Evolutionary conservation across 2,329 filamentous ascomycete species (phyloP).

Genomic region (Neofusicoccum laricinum): DNA sequence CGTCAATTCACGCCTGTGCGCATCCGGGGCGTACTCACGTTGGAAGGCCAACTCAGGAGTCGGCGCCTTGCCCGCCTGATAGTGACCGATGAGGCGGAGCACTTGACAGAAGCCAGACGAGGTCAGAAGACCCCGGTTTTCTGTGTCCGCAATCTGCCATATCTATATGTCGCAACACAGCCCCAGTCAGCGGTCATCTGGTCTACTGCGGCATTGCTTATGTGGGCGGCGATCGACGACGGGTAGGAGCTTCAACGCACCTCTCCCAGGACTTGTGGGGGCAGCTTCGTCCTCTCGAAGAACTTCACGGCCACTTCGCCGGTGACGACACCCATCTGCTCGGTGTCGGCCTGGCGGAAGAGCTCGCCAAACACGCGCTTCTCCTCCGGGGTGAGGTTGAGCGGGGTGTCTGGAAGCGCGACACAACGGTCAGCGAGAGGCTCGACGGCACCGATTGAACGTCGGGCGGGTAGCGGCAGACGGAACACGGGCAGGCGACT

Average conservation of each 20-base stretch:
- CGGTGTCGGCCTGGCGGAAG: constrained; percentile 88
- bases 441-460: constrained; percentile 22
- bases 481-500: constrained; percentile 16
- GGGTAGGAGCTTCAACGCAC: constrained; percentile 30
- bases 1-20: constrained; percentile 11
- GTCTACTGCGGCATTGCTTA: not conserved
- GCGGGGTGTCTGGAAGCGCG: constrained; percentile 51
- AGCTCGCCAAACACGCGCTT: constrained; percentile 91
- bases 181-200: constrained; percentile 14
- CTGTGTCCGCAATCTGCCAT: constrained; percentile 97
- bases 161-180: constrained; percentile 57
- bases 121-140: constrained; percentile 92
- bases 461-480: not conserved
- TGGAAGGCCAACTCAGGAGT: constrained; percentile 78
- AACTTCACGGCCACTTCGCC: constrained; percentile 96
- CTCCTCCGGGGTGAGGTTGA: constrained; percentile 87
- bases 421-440: constrained; percentile 9
- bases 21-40: constrained; percentile 45
- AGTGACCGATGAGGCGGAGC: constrained; percentile 90
- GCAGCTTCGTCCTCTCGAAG: constrained; percentile 91
- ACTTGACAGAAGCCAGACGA: constrained; percentile 92
- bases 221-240: not conserved
- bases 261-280: constrained; percentile 74
- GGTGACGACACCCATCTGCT: constrained; percentile 88
- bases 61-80: constrained; percentile 81